A percentile compares a stretch with the other conserved stretches of the same genome.
Conservation (phyloP, 208 protist species). For the Leishmania amazonensis region DNA sequence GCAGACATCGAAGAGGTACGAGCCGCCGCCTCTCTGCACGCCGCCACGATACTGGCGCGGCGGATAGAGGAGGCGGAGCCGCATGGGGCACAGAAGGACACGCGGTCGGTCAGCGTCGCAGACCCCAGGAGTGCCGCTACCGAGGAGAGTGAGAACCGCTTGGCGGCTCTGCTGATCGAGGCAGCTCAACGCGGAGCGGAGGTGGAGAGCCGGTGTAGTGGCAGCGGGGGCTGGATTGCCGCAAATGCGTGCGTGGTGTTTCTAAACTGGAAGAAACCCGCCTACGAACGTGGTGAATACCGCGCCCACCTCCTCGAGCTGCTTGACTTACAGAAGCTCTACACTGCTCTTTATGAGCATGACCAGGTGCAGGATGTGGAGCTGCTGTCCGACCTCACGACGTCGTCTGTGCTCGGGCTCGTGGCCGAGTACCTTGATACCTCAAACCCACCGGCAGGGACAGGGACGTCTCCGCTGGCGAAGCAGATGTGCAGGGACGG, state of each 20-base stretch:
- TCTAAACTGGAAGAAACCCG: slow-evolving; percentile 42
- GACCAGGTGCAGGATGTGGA: slow-evolving; percentile 21
- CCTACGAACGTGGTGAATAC: slow-evolving; percentile 55
- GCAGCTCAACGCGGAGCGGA: slow-evolving; percentile 15
- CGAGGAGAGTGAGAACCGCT: slow-evolving; percentile 7
- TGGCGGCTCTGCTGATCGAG: slow-evolving; percentile 23
- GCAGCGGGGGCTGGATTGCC: slow-evolving; percentile 50
- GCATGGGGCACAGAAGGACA: neutral
- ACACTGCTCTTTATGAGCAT: slow-evolving; percentile 16
- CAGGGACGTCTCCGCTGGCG: neutral
- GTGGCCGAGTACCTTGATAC: slow-evolving; percentile 8
- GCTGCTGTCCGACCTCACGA: slow-evolving; percentile 26
- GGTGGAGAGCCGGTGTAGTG: slow-evolving; percentile 17
- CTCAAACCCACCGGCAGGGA: neutral
- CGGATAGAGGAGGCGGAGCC: slow-evolving; percentile 30
- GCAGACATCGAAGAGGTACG: slow-evolving; percentile 25
- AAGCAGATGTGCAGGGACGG: neutral
- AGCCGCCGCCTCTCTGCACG: slow-evolving; percentile 31
- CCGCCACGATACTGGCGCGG: slow-evolving; percentile 24
- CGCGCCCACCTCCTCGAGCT: slow-evolving; percentile 21
- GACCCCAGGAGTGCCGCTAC: neutral
- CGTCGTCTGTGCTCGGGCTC: slow-evolving; percentile 19
- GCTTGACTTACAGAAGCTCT: slow-evolving; percentile 27
- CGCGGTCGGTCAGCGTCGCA: neutral
- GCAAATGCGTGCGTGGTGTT: slow-evolving; percentile 68